Base-by-base conservation (phyloP, 805 yeast species). In the Wickerhamomyces tratensis region DNA sequence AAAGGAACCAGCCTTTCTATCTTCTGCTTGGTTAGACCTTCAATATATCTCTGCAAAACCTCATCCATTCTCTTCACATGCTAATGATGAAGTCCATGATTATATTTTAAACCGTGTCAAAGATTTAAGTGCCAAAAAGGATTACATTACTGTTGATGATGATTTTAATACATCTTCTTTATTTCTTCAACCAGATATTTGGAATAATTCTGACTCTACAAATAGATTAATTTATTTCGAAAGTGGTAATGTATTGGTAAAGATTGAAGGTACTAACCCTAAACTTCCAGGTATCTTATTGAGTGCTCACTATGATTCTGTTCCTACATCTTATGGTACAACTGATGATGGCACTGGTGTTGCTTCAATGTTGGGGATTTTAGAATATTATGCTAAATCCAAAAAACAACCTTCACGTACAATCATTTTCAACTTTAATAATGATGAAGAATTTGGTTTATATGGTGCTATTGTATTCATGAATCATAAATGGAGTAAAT, bases 321-420 rank as follows among this genome's bases (percentile, higher is more conserved):
- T 88, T 7, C 94, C 96, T 20, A 77, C 94, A 3, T 79, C 87
- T 5, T 77, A 67, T 51, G 97, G 97, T 30, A 78, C 93, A 2
- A 89, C 96, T 2, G 97, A 89, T 58, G 96, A 87, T 56, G 96
- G 96, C 1, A 79, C 80, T 66, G 96, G 96, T 8, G 70, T 86
- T 46, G 95, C 88, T 1, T 72, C 93, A 9, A 65, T 88, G 70
- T 63, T 88, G 39, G 94, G 88, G 2, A 65, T 85, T 4, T 62
- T 88, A 45, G 70, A 77, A 36, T 62, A 76, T 51, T 74, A 66
- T 49, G 58, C 68, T 0, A 36, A 46, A 0, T 49, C 61, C 1
- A 55, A 59, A 2, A 46, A 59, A 10, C 81, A 73, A 48, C 95
- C 96, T 1, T 58, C 69, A 38, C 69, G 95, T 45, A 82, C 89